Evolutionary conservation across 1,284 basidiomycete genomes (phyloP).

Genomic region (Vanrija pseudolonga): DNA sequence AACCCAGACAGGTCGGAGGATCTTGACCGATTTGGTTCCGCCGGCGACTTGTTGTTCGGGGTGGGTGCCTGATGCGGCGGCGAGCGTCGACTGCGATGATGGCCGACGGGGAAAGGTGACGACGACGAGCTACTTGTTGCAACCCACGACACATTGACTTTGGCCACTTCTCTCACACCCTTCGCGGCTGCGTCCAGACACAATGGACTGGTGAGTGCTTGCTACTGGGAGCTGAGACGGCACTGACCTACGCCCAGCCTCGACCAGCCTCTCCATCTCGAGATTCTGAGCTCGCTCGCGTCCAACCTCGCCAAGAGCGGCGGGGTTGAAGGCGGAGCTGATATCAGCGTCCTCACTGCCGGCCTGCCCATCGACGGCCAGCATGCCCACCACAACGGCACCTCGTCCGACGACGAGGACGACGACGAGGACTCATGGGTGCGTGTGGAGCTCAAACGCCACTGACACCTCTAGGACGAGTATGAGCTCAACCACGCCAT

Average conservation of each 20-base stretch:
- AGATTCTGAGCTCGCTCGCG: constrained; percentile 42
- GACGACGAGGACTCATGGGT: constrained; percentile 28
- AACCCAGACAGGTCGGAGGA: background rate
- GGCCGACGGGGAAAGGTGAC: no score
- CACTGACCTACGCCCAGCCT: constrained; percentile 32
- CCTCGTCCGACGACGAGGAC: constrained; percentile 19
- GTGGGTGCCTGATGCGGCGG: background rate
- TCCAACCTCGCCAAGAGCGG: constrained; percentile 10
- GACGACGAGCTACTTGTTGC: no score
- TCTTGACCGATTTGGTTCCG: background rate
- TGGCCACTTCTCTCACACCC: no score
- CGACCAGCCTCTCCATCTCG: constrained; percentile 44
- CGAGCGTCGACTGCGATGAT: background rate
- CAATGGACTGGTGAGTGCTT: constrained; percentile 35
- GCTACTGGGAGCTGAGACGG: background rate
- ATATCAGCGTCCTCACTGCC: constrained; percentile 20
- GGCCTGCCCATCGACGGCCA: constrained; percentile 22
- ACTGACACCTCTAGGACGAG: constrained; percentile 26
- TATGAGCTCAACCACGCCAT: constrained; percentile 46
- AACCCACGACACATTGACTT: background rate
- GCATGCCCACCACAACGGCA: no score
- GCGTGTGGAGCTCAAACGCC: background rate
- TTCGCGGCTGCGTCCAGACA: background rate
- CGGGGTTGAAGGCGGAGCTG: background rate
- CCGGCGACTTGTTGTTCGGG: background rate